These are phyloP conservation scores for Geotrichum bryndzae DNA, from an alignment of 1,139 yeast species.

Conservation along the genomic window DNA sequence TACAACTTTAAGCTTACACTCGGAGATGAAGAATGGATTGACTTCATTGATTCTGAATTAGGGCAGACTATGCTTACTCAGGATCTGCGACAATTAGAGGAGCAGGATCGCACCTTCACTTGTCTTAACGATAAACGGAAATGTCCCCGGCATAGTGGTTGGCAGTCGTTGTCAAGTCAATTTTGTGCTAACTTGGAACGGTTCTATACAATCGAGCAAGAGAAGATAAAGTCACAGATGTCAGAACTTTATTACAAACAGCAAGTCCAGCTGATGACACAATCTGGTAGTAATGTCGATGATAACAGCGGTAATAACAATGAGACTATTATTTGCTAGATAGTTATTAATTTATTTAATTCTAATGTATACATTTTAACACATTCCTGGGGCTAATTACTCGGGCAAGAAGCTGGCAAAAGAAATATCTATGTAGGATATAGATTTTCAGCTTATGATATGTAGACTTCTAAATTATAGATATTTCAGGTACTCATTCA, in stretches of 20 bases:
- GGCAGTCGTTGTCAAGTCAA: constrained; percentile 54
- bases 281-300: constrained; percentile 11
- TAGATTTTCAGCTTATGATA: too few relatives aligned
- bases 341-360: background rate
- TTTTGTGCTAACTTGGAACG: constrained; percentile 37
- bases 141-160: constrained; percentile 61
- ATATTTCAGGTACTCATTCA: too few relatives aligned
- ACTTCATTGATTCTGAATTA: constrained; percentile 15
- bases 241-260: constrained; percentile 18
- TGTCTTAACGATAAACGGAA: constrained; percentile 62
- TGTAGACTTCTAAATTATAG: too few relatives aligned
- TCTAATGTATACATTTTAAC: background rate
- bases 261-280: constrained; percentile 16
- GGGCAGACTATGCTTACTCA: constrained; percentile 3
- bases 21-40: constrained; percentile 24
- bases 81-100: constrained; percentile 9
- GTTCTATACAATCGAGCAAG: constrained; percentile 35
- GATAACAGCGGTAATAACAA: background rate
- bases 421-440: too few relatives aligned
- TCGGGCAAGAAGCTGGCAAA: too few relatives aligned
- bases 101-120: constrained; percentile 24
- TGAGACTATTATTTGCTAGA: background rate
- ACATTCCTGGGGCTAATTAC: too few relatives aligned
- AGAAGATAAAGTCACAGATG: constrained; percentile 11
- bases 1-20: constrained; percentile 33